Evolutionary conservation across 2,329 filamentous ascomycete species (phyloP).

Genomic region (Botrytis galanthina): DNA sequence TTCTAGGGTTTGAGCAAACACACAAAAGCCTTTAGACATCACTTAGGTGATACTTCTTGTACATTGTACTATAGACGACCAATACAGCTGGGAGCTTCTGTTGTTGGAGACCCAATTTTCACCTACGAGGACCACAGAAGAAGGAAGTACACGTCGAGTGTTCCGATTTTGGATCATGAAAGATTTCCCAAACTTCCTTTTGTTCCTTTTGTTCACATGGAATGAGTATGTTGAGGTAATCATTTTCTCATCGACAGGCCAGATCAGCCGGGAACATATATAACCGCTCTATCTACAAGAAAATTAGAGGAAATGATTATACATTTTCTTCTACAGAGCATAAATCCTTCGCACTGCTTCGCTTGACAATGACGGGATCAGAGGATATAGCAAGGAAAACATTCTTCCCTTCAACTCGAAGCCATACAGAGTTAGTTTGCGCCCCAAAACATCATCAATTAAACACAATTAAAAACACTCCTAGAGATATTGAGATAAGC

Average conservation of each 20-base stretch:
- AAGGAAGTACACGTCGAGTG: conserved; percentile 1
- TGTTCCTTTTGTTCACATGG: not conserved
- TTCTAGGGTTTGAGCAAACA: conserved; percentile 22
- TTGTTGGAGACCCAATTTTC: conserved; percentile 20
- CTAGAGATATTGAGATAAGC: not conserved
- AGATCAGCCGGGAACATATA: not conserved
- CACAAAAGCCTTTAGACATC: conserved; percentile 39
- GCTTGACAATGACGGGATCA: not conserved
- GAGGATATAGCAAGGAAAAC: not conserved
- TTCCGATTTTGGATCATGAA: not conserved
- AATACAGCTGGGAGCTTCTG: conserved; percentile 27
- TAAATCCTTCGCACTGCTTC: not conserved
- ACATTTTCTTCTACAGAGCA: not conserved
- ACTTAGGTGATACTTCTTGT: conserved; percentile 38
- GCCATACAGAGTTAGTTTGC: not conserved
- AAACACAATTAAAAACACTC: too few species aligned
- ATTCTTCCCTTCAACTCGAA: not conserved
- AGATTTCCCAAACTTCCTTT: not conserved
- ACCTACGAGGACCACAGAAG: conserved; percentile 12
- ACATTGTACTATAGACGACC: conserved; percentile 40
- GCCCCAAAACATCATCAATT: not conserved
- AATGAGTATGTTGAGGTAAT: not conserved
- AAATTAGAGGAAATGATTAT: not conserved
- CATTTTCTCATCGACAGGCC: not conserved
- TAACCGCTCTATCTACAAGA: not conserved